Evolutionary conservation across 306 rosid genomes (phyloP).

Genomic region (Cicer arietinum): DNA sequence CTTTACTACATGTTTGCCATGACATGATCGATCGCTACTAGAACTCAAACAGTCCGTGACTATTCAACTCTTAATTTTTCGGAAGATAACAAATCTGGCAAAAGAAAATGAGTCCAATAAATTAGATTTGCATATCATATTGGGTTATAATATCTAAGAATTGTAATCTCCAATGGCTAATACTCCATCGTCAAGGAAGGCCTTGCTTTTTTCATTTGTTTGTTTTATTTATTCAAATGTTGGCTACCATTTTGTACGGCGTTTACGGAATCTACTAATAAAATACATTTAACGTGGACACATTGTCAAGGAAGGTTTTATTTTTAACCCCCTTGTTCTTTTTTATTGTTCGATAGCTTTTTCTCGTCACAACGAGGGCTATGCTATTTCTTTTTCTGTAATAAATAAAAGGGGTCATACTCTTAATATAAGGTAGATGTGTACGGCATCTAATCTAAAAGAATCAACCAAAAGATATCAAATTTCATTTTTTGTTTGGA

Average conservation of each 20-base stretch:
- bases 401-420: not conserved
- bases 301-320: not conserved
- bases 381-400: not conserved
- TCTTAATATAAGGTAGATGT: no score
- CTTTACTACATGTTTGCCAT: not conserved
- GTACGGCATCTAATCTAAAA: slow-evolving; percentile 3
- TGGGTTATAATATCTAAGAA: slow-evolving; percentile 27
- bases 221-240: not conserved
- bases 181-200: not conserved
- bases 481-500: not conserved
- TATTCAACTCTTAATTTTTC: not conserved
- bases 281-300: not conserved
- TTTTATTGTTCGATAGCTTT: not conserved
- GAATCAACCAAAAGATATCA: not conserved
- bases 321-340: not conserved
- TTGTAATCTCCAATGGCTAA: not conserved
- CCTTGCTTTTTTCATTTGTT: not conserved
- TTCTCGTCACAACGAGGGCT: not conserved
- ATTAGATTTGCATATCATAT: not conserved
- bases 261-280: not conserved
- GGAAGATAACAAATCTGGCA: slow-evolving; percentile 9
- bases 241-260: not conserved
- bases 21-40: not conserved
- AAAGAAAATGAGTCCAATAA: not conserved
- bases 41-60: not conserved